Percentiles rank a stretch among this genome's conserved stretches.
phyloP scores from a whole-genome alignment of 495 filamentous ascomycete genomes.

The Saxophila tyrrhenica region DNA sequence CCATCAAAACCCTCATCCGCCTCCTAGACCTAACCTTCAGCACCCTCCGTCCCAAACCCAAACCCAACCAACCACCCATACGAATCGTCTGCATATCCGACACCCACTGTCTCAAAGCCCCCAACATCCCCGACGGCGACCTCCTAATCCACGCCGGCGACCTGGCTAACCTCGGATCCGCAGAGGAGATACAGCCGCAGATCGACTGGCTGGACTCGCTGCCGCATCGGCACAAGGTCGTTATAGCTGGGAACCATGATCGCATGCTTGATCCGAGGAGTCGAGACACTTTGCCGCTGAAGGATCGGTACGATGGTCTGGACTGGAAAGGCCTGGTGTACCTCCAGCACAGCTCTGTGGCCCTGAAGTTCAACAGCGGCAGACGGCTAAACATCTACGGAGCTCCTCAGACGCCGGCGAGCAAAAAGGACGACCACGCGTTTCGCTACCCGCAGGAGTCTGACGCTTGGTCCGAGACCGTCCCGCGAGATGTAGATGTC shows the following conservation, averaged over 20 bases:
- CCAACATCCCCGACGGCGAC: slow-evolving; percentile 63
- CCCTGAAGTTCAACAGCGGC: slow-evolving; percentile 34
- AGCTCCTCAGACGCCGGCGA: slow-evolving; percentile 51
- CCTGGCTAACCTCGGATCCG: slow-evolving; percentile 60
- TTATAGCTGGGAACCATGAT: slow-evolving; percentile 86
- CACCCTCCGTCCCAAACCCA: slow-evolving; percentile 50
- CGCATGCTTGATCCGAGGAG: slow-evolving; percentile 56
- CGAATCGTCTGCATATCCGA: slow-evolving; percentile 83
- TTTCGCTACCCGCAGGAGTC: slow-evolving; percentile 50
- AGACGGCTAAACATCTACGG: slow-evolving; percentile 45
- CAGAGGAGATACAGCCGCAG: slow-evolving; percentile 59
- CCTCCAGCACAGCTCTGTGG: slow-evolving; percentile 50
- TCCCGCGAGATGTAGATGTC: slow-evolving; percentile 69
- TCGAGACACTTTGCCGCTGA: slow-evolving; percentile 29
- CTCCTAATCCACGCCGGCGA: slow-evolving; percentile 86
- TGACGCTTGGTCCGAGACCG: slow-evolving; percentile 52
- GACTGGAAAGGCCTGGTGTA: slow-evolving; percentile 51
- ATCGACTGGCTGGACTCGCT: slow-evolving; percentile 67
- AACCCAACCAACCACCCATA: slow-evolving; percentile 43
- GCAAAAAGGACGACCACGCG: slow-evolving; percentile 51
- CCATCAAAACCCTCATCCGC: slow-evolving; percentile 36
- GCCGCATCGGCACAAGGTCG: slow-evolving; percentile 66
- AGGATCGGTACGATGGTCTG: slow-evolving; percentile 31
- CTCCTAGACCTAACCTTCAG: slow-evolving; percentile 50
- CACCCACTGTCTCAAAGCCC: slow-evolving; percentile 55